Evolutionary conservation across 2,329 filamentous ascomycete species (phyloP).

Genomic region (Nemania sp.): DNA sequence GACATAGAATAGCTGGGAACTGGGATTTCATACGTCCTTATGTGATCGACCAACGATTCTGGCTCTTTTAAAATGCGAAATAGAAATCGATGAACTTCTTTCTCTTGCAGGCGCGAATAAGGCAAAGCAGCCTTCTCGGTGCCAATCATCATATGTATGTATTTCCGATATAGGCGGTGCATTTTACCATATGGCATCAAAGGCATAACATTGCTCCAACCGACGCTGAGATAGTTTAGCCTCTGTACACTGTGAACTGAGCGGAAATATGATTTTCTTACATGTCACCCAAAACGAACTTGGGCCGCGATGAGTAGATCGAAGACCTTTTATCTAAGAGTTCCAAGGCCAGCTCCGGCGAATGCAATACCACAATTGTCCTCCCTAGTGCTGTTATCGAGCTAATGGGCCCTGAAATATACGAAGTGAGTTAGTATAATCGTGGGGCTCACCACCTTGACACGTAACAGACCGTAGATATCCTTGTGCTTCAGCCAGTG

Average conservation of each 20-base stretch:
- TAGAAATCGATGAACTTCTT: slow-evolving; percentile 37
- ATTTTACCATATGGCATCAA: slow-evolving; percentile 43
- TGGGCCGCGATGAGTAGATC: slow-evolving; percentile 52
- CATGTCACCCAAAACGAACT: slow-evolving; percentile 46
- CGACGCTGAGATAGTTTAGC: slow-evolving; percentile 31
- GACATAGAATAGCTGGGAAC: not conserved
- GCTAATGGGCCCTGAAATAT: slow-evolving; percentile 50
- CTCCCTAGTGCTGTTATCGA: slow-evolving; percentile 57
- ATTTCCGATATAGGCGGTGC: slow-evolving; percentile 46
- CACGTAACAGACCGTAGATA: slow-evolving; percentile 44
- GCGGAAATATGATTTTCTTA: slow-evolving; percentile 2
- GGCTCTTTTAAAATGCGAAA: slow-evolving; percentile 36
- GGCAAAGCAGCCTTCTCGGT: slow-evolving; percentile 42
- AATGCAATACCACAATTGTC: slow-evolving; percentile 57
- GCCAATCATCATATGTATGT: slow-evolving; percentile 48
- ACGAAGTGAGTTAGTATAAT: not conserved
- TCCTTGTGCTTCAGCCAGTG: slow-evolving; percentile 59
- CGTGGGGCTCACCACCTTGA: not conserved
- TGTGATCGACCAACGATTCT: slow-evolving; percentile 21
- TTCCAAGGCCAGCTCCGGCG: slow-evolving; percentile 52
- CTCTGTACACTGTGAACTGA: not conserved
- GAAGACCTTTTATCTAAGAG: slow-evolving; percentile 53
- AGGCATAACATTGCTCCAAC: slow-evolving; percentile 43
- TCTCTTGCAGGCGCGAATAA: slow-evolving; percentile 32
- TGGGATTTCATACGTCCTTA: slow-evolving; percentile 29